These are phyloP conservation scores for Pyrenopolyporus hunteri DNA, from an alignment of 495 filamentous ascomycete species.

Conservation along the genomic window DNA sequence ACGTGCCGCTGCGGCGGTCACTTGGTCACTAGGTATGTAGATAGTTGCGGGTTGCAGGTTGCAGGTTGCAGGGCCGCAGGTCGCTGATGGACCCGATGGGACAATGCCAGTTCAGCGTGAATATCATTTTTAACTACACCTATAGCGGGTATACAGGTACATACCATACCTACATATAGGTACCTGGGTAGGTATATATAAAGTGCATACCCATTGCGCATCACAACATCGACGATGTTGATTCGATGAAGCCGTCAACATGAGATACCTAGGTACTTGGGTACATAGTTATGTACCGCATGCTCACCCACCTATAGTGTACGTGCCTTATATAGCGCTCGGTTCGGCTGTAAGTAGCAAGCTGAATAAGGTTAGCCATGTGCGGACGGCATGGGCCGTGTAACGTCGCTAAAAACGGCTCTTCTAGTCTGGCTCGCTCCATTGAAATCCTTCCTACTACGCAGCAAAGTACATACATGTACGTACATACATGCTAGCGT, in stretches of 20 bases:
- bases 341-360: slow-evolving; percentile 17
- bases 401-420: slow-evolving; percentile 31
- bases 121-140: too few relatives aligned
- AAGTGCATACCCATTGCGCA: too few relatives aligned
- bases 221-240: too few relatives aligned
- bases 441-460: not conserved
- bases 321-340: too few relatives aligned
- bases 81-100: slow-evolving; percentile 15
- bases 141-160: not conserved
- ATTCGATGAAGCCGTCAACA: too few relatives aligned
- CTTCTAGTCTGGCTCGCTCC: slow-evolving; percentile 11
- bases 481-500: too few relatives aligned
- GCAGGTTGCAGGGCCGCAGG: too few relatives aligned
- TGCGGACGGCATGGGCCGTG: slow-evolving; percentile 29
- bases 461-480: too few relatives aligned
- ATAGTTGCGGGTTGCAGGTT: too few relatives aligned
- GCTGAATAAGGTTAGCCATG: slow-evolving; percentile 36
- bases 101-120: slow-evolving; percentile 20
- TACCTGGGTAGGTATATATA: not conserved
- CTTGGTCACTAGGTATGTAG: not conserved
- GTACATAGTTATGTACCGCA: too few relatives aligned
- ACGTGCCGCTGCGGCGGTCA: slow-evolving; percentile 21
- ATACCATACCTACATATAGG: not conserved
- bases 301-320: too few relatives aligned
- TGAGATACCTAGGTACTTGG: too few relatives aligned